phyloP scores from a whole-genome alignment of 352 stramenopile species.

The Blastocystis sp. region DNA sequence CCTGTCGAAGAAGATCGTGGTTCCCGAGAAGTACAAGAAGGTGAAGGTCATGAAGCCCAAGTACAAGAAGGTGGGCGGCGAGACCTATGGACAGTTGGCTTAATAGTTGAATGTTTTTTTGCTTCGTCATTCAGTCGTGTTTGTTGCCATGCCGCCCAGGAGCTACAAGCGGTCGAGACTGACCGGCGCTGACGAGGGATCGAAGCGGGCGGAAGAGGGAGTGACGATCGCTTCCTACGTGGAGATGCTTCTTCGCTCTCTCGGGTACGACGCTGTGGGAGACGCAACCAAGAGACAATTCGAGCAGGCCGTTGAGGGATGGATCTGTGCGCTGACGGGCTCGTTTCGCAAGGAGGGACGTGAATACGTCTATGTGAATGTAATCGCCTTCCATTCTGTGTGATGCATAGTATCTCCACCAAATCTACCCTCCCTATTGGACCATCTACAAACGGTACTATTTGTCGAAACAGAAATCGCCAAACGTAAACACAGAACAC shows the following conservation, averaged over 20 bases:
- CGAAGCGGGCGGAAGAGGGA: neutral
- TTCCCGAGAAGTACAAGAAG: slow-evolving; percentile 67
- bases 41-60: slow-evolving; percentile 72
- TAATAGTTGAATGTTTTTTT: slow-evolving; percentile 12
- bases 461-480: neutral
- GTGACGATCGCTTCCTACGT: neutral
- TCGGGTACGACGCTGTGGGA: slow-evolving; percentile 24
- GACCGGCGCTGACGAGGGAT: neutral
- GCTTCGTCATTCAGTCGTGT: neutral
- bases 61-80: slow-evolving; percentile 62
- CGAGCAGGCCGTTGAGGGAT: neutral
- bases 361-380: neutral
- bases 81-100: slow-evolving; percentile 41
- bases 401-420: slow-evolving; percentile 47
- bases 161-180: neutral
- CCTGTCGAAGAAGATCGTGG: slow-evolving; percentile 69
- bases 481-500: neutral
- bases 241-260: neutral
- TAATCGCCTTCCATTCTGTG: neutral
- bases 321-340: neutral
- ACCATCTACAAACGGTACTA: slow-evolving; percentile 11
- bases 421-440: slow-evolving; percentile 38
- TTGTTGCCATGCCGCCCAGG: neutral
- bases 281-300: neutral
- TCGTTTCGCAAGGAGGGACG: neutral